Conservation (phyloP, 2,329 filamentous ascomycete genomes). For the Cadophora sp. region DNA sequence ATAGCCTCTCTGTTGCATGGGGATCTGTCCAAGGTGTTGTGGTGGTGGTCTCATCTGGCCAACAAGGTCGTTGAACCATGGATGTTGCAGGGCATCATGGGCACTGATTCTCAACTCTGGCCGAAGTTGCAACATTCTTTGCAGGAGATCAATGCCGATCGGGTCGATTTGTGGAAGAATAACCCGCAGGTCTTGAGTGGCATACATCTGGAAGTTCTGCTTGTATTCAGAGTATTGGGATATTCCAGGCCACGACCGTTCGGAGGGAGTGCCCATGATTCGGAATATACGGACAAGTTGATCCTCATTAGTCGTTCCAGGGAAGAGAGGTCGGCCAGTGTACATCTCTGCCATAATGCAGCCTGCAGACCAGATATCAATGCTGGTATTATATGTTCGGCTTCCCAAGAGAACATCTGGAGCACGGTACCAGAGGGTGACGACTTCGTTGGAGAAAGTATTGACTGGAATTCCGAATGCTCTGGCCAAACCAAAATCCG, state of each 20-base stretch:
- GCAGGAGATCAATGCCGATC: slow-evolving; percentile 84
- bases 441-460: slow-evolving; percentile 97
- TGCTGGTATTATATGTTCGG: slow-evolving; percentile 98
- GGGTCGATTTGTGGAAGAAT: slow-evolving; percentile 92
- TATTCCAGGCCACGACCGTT: slow-evolving; percentile 95
- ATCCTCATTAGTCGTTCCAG: slow-evolving; percentile 97
- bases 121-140: slow-evolving; percentile 89
- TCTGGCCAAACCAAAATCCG: slow-evolving; percentile 91
- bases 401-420: slow-evolving; percentile 94
- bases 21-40: slow-evolving; percentile 37
- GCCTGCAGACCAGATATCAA: slow-evolving; percentile 98
- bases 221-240: slow-evolving; percentile 98
- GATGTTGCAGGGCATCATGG: slow-evolving; percentile 83
- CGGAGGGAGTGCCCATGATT: slow-evolving; percentile 96
- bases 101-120: slow-evolving; percentile 93
- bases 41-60: slow-evolving; percentile 40
- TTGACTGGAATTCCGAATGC: slow-evolving; percentile 98
- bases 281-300: slow-evolving; percentile 97
- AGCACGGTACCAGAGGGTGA: slow-evolving; percentile 96
- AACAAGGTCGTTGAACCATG: slow-evolving; percentile 82
- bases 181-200: slow-evolving; percentile 85
- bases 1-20: slow-evolving; percentile 40
- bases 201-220: slow-evolving; percentile 90
- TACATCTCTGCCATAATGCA: slow-evolving; percentile 99
- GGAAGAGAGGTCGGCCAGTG: slow-evolving; percentile 92